Evolutionary conservation across 306 rosid genomes (phyloP).

Genomic region (Chamaecrista fasciculata): DNA sequence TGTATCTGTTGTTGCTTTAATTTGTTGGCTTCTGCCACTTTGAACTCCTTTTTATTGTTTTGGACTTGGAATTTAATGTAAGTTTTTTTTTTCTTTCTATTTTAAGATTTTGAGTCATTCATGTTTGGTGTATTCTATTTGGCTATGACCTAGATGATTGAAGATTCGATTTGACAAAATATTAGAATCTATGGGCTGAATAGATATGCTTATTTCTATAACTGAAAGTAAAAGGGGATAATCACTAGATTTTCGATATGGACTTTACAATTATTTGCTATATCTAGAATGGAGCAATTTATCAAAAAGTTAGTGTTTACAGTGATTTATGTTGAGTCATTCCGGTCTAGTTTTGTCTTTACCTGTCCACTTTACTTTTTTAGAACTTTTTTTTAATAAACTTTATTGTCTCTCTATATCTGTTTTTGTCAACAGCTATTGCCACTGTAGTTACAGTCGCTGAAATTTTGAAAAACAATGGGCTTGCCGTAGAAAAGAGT

Average conservation of each 20-base stretch:
- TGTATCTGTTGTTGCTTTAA: too few relatives aligned
- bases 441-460: constrained; percentile 83
- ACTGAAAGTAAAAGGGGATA: background rate
- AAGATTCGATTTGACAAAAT: constrained; percentile 17
- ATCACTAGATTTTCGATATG: background rate
- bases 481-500: constrained; percentile 79
- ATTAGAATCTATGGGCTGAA: background rate
- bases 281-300: background rate
- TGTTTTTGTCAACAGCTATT: constrained; percentile 51
- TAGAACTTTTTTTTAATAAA: background rate
- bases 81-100: background rate
- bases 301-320: background rate
- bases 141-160: background rate
- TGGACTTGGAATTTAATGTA: background rate
- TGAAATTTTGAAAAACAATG: constrained; percentile 77
- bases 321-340: background rate
- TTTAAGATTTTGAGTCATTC: background rate
- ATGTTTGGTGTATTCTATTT: background rate
- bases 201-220: background rate
- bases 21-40: background rate
- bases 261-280: background rate
- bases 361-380: background rate
- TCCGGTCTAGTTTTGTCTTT: background rate
- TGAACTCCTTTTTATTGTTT: background rate
- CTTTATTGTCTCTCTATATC: background rate